Conservation (phyloP, 345 rosid species). For the Corchorus olitorius region DNA sequence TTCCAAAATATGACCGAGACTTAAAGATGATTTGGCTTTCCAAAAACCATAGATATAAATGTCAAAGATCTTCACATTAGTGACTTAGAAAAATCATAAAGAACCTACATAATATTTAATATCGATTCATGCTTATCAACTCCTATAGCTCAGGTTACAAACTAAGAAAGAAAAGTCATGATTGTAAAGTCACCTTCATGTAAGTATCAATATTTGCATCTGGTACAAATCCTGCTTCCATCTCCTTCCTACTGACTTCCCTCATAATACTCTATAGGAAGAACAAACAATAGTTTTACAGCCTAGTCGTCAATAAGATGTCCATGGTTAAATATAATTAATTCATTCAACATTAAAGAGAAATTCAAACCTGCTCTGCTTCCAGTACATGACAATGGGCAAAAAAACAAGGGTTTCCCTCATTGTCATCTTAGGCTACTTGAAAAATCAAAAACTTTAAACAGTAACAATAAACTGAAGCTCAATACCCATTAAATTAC, state of each 20-base stretch:
- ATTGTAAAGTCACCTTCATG: slow-evolving; percentile 38
- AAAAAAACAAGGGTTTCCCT: slow-evolving; percentile 46
- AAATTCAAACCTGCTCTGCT: slow-evolving; percentile 44
- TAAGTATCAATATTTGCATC: slow-evolving; percentile 42
- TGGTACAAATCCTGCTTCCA: slow-evolving; percentile 42
- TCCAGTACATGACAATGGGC: slow-evolving; percentile 56
- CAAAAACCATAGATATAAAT: not conserved
- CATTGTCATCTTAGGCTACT: slow-evolving; percentile 45
- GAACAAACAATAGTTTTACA: not conserved
- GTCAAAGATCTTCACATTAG: not conserved
- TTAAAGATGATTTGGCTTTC: no score
- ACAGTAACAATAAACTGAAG: no score
- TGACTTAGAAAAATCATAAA: not conserved
- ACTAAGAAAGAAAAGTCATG: not conserved
- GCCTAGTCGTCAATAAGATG: no score
- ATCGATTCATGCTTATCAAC: not conserved
- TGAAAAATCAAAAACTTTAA: no score
- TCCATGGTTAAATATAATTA: not conserved
- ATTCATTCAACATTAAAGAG: not conserved
- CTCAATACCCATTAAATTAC: no score
- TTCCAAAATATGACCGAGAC: no score
- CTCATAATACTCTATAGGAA: slow-evolving; percentile 33
- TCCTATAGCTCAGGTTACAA: no score
- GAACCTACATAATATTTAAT: not conserved
- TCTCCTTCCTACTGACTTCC: slow-evolving; percentile 48